Evolutionary conservation across 2,329 filamentous ascomycete species (phyloP).

Genomic region (Colletotrichum plurivorum): DNA sequence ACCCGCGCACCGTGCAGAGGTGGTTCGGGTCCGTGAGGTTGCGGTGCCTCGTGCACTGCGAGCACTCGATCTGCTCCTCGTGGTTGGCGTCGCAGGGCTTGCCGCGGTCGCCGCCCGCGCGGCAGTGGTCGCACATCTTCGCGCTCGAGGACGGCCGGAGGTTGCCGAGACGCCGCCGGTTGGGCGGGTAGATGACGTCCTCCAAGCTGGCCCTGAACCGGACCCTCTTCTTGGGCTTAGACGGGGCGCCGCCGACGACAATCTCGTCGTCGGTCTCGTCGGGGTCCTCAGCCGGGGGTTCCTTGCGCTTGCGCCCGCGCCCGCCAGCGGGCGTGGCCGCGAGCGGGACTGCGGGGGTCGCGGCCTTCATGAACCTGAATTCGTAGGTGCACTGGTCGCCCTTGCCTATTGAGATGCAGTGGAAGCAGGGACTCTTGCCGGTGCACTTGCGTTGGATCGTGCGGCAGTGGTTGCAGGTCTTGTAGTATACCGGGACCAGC

Average conservation of each 20-base stretch:
- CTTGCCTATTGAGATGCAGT: background rate
- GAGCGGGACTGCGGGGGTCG: background rate
- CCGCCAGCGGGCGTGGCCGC: background rate
- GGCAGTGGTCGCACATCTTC: conserved; percentile 34
- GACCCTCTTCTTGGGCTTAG: background rate
- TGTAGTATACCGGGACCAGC: background rate
- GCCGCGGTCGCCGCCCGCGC: background rate
- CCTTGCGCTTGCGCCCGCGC: background rate
- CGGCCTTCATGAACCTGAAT: background rate
- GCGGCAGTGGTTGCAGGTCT: conserved; percentile 1
- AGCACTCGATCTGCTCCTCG: conserved; percentile 36
- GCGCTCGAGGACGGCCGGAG: background rate
- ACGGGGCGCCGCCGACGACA: background rate
- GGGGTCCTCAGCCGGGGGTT: background rate
- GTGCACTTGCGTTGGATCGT: background rate
- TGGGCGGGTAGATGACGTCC: background rate
- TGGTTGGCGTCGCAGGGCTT: conserved; percentile 34
- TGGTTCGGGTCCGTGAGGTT: conserved; percentile 31
- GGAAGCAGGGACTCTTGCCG: background rate
- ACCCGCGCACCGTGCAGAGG: conserved; percentile 27
- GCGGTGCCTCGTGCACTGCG: conserved; percentile 32
- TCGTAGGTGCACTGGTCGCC: background rate
- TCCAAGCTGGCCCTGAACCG: background rate
- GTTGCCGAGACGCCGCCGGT: background rate
- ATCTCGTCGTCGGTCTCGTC: background rate